Evolutionary conservation across 169 alveolate species (phyloP).

Genomic region (Blepharisma undulans): DNA sequence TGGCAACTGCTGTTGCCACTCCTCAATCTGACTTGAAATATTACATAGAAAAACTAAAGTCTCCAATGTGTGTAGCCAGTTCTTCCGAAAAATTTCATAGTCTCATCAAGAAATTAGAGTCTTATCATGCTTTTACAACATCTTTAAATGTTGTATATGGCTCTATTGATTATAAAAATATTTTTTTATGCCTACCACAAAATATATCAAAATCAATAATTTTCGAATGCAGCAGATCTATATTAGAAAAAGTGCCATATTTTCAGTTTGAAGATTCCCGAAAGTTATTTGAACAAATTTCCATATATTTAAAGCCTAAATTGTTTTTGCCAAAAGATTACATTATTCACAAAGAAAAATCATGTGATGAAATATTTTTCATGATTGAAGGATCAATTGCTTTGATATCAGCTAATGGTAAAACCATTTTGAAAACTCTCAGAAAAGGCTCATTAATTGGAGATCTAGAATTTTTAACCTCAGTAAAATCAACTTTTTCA

Average conservation of each 20-base stretch:
- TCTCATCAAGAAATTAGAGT: background rate
- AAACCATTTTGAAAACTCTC: conserved; percentile 29
- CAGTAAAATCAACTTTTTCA: conserved; percentile 24
- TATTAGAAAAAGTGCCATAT: conserved; percentile 43
- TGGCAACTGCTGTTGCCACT: conserved; percentile 42
- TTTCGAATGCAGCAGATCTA: conserved; percentile 37
- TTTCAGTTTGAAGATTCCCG: conserved; percentile 42
- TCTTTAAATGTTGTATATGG: background rate
- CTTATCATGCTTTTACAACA: conserved; percentile 25
- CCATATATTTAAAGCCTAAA: conserved; percentile 14
- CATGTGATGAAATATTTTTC: conserved; percentile 68
- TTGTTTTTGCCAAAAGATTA: conserved; percentile 58
- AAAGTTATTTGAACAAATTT: conserved; percentile 39
- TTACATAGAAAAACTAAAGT: background rate
- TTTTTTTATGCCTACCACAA: conserved; percentile 38
- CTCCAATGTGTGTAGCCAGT: background rate
- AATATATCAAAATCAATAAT: conserved; percentile 35
- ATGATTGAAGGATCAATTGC: conserved; percentile 57
- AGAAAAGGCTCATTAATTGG: conserved; percentile 45
- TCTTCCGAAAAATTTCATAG: background rate
- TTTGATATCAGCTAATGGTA: conserved; percentile 44
- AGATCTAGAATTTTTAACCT: conserved; percentile 31
- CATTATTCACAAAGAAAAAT: conserved; percentile 54
- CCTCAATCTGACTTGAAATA: background rate
- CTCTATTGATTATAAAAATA: background rate